A percentile compares a stretch with the other conserved stretches of the same genome.
Conservation (phyloP, 176 grass and related monocot genomes). For the Zea mays region DNA sequence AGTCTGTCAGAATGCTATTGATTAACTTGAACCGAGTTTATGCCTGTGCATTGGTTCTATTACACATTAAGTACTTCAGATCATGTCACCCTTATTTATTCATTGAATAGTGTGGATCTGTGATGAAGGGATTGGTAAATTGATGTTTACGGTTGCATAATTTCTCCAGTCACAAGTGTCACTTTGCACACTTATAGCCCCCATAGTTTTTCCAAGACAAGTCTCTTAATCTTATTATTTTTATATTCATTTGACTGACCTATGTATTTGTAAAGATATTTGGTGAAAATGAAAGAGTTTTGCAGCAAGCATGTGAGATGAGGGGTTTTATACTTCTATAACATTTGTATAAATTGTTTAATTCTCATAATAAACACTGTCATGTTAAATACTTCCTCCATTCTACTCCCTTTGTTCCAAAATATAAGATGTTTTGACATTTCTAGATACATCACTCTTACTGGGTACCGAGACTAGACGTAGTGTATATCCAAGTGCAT, state of each 20-base stretch:
- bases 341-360: slow-evolving; percentile 20
- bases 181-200: neutral
- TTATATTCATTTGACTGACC: neutral
- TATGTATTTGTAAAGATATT: slow-evolving; percentile 9
- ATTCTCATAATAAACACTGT: neutral
- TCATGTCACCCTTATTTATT: slow-evolving; percentile 20
- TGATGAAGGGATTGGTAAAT: neutral
- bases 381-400: neutral
- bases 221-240: neutral
- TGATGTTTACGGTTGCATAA: neutral
- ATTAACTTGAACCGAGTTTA: neutral
- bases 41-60: neutral
- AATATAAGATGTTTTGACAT: no score
- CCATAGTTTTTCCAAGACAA: neutral
- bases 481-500: no score
- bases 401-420: neutral
- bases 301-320: slow-evolving; percentile 3
- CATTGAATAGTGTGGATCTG: neutral
- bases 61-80: slow-evolving; percentile 6
- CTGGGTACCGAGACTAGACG: no score
- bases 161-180: neutral
- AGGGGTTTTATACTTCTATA: neutral
- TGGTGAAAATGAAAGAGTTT: neutral
- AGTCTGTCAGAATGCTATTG: neutral
- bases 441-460: no score